A percentile compares a stretch with the other conserved stretches of the same genome.
Conservation (phyloP, 176 grass and related monocot genomes). For the Bonia amplexicaulis region DNA sequence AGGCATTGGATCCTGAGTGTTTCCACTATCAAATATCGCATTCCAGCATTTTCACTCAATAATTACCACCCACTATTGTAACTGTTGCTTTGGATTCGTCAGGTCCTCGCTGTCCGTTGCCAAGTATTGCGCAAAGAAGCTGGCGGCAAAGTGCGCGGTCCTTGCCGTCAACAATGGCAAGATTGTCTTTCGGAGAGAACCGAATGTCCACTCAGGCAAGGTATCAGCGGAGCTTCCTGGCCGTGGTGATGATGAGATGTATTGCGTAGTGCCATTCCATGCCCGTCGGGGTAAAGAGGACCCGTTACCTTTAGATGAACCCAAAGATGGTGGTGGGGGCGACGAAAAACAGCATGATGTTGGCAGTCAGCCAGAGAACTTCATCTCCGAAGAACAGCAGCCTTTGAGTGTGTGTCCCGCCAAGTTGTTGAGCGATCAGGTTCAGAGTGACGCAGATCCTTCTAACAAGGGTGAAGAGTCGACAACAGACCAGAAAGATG, state of each 20-base stretch:
- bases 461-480: not conserved
- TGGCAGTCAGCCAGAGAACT: not conserved
- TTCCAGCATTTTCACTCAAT: not conserved
- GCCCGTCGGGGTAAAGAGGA: constrained; percentile 22
- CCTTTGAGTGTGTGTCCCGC: not conserved
- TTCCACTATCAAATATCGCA: constrained; percentile 1
- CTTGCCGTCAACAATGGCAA: constrained; percentile 79
- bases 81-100: constrained; percentile 6
- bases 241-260: constrained; percentile 39
- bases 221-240: constrained; percentile 33
- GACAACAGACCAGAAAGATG: not conserved
- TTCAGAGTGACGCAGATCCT: not conserved
- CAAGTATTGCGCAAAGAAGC: constrained; percentile 89
- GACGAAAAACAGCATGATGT: constrained; percentile 18
- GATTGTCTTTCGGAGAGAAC: constrained; percentile 68
- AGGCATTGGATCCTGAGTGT: constrained; percentile 17
- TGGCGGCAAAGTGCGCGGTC: constrained; percentile 56
- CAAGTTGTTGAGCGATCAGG: not conserved
- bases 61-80: not conserved
- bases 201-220: constrained; percentile 44
- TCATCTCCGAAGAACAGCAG: not conserved
- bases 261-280: constrained; percentile 42
- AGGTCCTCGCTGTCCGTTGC: constrained; percentile 67
- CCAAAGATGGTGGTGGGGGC: not conserved
- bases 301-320: not conserved